A percentile compares a stretch with the other conserved stretches of the same genome.
Conservation (phyloP, 2,329 filamentous ascomycete genomes). For the Cytospora paraplurivora region DNA sequence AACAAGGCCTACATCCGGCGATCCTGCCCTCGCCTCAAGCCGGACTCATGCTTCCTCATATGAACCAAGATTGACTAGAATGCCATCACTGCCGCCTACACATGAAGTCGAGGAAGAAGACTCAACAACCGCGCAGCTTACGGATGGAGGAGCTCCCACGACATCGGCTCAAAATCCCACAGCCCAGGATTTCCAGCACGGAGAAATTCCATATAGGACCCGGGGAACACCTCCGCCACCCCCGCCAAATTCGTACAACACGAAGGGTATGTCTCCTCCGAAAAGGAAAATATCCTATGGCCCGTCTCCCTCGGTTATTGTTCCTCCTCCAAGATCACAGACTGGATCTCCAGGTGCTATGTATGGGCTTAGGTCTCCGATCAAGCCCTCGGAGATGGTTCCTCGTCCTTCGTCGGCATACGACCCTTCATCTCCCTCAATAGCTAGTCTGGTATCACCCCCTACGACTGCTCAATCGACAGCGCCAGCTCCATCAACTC, state of each 20-base stretch:
- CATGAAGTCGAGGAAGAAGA: slow-evolving; percentile 64
- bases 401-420: slow-evolving; percentile 59
- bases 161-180: slow-evolving; percentile 16
- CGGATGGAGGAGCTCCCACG: slow-evolving; percentile 31
- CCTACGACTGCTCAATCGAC: slow-evolving; percentile 37
- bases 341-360: slow-evolving; percentile 62
- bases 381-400: slow-evolving; percentile 44
- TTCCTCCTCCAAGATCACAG: slow-evolving; percentile 60
- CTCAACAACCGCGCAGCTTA: slow-evolving; percentile 35
- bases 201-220: slow-evolving; percentile 33
- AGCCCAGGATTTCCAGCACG: slow-evolving; percentile 15
- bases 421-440: slow-evolving; percentile 35
- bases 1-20: slow-evolving; percentile 39
- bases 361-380: slow-evolving; percentile 41
- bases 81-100: slow-evolving; percentile 62
- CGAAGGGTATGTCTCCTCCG: slow-evolving; percentile 55
- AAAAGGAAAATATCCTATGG: slow-evolving; percentile 58
- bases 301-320: slow-evolving; percentile 43
- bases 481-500: slow-evolving; percentile 33
- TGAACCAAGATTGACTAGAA: slow-evolving; percentile 56
- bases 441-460: slow-evolving; percentile 38
- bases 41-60: slow-evolving; percentile 54
- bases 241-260: slow-evolving; percentile 37
- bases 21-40: slow-evolving; percentile 48
- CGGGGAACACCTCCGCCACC: slow-evolving; percentile 55